phyloP scores from a whole-genome alignment of 768 basidiomycete genomes.

The Astraeus odoratus region DNA sequence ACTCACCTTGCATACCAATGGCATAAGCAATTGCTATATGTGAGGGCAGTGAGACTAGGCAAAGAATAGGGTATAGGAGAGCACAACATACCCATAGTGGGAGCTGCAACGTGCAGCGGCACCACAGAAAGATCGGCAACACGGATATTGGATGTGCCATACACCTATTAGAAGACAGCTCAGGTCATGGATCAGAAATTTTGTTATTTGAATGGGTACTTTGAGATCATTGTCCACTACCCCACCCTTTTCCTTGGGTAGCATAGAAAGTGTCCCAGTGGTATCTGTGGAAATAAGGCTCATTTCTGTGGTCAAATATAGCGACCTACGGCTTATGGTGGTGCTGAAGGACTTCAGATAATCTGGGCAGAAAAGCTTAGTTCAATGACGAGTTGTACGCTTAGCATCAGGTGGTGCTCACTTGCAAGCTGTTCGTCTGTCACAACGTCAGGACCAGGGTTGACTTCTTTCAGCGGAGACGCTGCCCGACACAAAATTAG shows the following conservation, averaged over 20 bases:
- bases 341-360: conserved; percentile 13
- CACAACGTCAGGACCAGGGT: conserved; percentile 22
- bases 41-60: not conserved
- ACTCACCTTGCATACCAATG: conserved; percentile 24
- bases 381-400: not conserved
- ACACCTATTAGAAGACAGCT: conserved; percentile 14
- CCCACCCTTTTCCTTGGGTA: conserved; percentile 32
- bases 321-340: conserved; percentile 6
- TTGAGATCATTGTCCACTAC: conserved; percentile 31
- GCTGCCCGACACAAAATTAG: not conserved
- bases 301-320: not conserved
- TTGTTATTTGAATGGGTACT: conserved; percentile 15
- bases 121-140: conserved; percentile 40
- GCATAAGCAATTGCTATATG: conserved; percentile 18
- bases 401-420: conserved; percentile 2
- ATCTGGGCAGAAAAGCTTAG: conserved; percentile 3
- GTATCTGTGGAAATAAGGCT: conserved; percentile 17
- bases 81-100: conserved; percentile 21
- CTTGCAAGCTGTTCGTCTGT: conserved; percentile 22
- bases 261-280: conserved; percentile 34
- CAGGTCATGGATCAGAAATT: not conserved
- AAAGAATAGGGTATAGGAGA: not conserved
- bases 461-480: conserved; percentile 16
- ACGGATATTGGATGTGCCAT: conserved; percentile 39
- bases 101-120: conserved; percentile 34